phyloP scores from a whole-genome alignment of 495 filamentous ascomycete genomes.

The Neurospora hispaniola region DNA sequence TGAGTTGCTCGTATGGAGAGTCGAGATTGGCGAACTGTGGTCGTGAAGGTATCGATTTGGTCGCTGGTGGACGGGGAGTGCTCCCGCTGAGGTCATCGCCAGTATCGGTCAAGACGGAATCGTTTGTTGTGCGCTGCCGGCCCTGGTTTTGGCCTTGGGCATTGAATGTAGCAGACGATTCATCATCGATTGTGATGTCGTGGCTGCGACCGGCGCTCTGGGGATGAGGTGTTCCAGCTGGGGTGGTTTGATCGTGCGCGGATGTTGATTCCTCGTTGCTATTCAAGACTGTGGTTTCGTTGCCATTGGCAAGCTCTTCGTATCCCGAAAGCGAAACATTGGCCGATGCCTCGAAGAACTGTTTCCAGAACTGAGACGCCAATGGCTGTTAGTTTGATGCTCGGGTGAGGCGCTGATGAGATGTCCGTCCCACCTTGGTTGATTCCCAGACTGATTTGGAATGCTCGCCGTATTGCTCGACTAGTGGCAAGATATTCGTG shows the following conservation, averaged over 20 bases:
- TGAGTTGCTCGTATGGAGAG: slow-evolving; percentile 57
- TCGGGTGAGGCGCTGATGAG: not conserved
- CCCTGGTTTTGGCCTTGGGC: slow-evolving; percentile 17
- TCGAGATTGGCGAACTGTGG: slow-evolving; percentile 48
- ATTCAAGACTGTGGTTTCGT: slow-evolving; percentile 36
- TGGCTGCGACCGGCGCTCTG: slow-evolving; percentile 24
- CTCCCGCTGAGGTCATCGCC: slow-evolving; percentile 41
- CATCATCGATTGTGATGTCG: slow-evolving; percentile 26
- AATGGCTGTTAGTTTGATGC: slow-evolving; percentile 7
- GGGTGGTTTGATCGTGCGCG: slow-evolving; percentile 27
- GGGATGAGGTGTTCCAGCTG: slow-evolving; percentile 32
- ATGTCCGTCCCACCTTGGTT: slow-evolving; percentile 54
- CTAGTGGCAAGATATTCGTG: slow-evolving; percentile 79
- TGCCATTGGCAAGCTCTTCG: slow-evolving; percentile 59
- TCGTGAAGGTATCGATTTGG: slow-evolving; percentile 26
- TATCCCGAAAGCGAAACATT: slow-evolving; percentile 97
- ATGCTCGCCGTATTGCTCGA: slow-evolving; percentile 94
- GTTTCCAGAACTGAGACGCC: slow-evolving; percentile 82
- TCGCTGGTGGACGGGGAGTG: slow-evolving; percentile 40
- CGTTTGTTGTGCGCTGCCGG: slow-evolving; percentile 32
- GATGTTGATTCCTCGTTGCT: slow-evolving; percentile 22
- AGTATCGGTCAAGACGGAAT: slow-evolving; percentile 42
- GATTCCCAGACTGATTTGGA: slow-evolving; percentile 94
- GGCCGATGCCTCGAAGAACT: slow-evolving; percentile 97
- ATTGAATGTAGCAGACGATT: slow-evolving; percentile 22